phyloP scores from a whole-genome alignment of 768 basidiomycete genomes.

The Mrakia frigida region DNA sequence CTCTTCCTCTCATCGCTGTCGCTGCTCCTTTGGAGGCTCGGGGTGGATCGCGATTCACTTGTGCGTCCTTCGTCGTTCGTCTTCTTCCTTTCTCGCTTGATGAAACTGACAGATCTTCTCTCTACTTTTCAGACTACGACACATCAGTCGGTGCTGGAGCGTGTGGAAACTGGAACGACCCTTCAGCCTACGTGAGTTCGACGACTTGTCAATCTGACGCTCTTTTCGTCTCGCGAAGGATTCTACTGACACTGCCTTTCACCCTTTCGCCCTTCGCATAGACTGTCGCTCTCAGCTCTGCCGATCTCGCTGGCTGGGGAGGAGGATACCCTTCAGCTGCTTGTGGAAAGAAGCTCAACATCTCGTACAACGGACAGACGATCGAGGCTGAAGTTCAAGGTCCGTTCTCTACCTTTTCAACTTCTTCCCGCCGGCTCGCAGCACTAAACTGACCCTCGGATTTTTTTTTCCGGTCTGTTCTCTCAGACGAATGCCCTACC shows the following conservation, averaged over 20 bases:
- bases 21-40: slow-evolving; percentile 5
- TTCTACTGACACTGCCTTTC: too few species aligned
- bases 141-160: slow-evolving; percentile 22
- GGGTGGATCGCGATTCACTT: slow-evolving; percentile 8
- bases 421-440: not conserved
- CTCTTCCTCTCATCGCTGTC: slow-evolving; percentile 13
- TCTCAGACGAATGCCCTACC: slow-evolving; percentile 22
- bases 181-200: slow-evolving; percentile 8
- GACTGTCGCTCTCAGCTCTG: slow-evolving; percentile 12
- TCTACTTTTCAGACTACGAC: not conserved
- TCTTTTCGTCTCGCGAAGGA: not conserved
- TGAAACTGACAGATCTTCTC: not conserved
- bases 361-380: not conserved
- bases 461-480: not conserved
- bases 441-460: not conserved
- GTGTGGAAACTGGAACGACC: slow-evolving; percentile 11
- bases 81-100: not conserved
- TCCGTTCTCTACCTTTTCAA: not conserved
- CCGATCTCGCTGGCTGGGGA: slow-evolving; percentile 15
- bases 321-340: slow-evolving; percentile 13
- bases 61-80: not conserved
- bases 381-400: not conserved
- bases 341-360: slow-evolving; percentile 4
- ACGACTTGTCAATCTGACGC: not conserved
- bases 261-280: not conserved